Evolutionary conservation across 1,284 basidiomycete genomes (phyloP).

Genomic region (Coniophora puteana): DNA sequence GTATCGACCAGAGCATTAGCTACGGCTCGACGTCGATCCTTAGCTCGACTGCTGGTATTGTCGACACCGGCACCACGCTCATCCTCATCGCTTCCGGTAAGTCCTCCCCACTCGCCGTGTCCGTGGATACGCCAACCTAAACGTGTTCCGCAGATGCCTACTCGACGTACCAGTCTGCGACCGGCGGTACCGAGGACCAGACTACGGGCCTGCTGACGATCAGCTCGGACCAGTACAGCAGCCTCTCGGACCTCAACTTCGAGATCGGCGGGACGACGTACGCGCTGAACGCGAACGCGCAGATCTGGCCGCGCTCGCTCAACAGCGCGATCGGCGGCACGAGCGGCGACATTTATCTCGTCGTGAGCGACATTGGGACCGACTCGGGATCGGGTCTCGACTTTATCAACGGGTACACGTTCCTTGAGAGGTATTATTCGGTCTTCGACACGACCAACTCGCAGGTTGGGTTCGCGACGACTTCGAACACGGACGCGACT

Average conservation of each 20-base stretch:
- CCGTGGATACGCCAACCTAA: neutral
- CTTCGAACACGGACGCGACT: slow-evolving; percentile 47
- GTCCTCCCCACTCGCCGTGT: slow-evolving; percentile 2
- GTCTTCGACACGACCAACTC: slow-evolving; percentile 58
- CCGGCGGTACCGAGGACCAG: slow-evolving; percentile 32
- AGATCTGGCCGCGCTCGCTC: slow-evolving; percentile 43
- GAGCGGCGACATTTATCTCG: slow-evolving; percentile 41
- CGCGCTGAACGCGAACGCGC: slow-evolving; percentile 42
- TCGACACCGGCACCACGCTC: slow-evolving; percentile 31
- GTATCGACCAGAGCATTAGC: slow-evolving; percentile 43
- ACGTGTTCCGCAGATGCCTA: slow-evolving; percentile 12
- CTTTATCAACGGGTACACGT: slow-evolving; percentile 50
- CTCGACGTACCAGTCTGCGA: slow-evolving; percentile 28
- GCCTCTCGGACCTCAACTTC: slow-evolving; percentile 33
- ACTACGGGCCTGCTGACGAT: slow-evolving; percentile 37
- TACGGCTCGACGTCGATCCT: slow-evolving; percentile 38
- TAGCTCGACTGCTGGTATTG: slow-evolving; percentile 29
- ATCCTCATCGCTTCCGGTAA: slow-evolving; percentile 22
- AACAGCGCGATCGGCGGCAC: slow-evolving; percentile 42
- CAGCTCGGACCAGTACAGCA: slow-evolving; percentile 28
- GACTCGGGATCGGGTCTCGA: slow-evolving; percentile 41
- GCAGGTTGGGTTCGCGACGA: slow-evolving; percentile 55
- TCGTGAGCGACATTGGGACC: slow-evolving; percentile 40
- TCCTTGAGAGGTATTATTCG: slow-evolving; percentile 66
- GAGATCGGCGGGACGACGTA: slow-evolving; percentile 32